Percentiles rank a stretch among this genome's conserved stretches.
These are phyloP conservation scores for Pseudopithomyces maydicus DNA, from an alignment of 2,329 filamentous ascomycete species.

Conservation along the genomic window DNA sequence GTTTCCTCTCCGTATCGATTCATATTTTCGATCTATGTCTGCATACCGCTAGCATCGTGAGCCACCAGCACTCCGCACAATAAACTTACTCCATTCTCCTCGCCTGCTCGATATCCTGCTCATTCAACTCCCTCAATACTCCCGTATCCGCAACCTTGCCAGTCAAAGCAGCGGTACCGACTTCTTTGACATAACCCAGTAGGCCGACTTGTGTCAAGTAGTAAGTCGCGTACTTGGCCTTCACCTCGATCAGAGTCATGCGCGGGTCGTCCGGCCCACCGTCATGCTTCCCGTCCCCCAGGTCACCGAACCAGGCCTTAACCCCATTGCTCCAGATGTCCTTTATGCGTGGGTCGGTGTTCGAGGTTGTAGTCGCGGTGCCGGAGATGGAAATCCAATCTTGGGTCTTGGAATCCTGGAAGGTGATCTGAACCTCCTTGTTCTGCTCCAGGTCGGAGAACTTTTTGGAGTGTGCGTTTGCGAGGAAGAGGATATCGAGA, in stretches of 20 bases:
- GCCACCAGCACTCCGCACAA: background rate
- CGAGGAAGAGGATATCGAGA: conserved; percentile 58
- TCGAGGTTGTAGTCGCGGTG: conserved; percentile 46
- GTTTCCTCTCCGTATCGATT: background rate
- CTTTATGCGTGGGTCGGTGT: conserved; percentile 55
- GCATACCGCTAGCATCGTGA: background rate
- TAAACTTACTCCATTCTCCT: conserved; percentile 25
- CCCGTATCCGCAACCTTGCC: conserved; percentile 49
- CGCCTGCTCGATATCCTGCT: conserved; percentile 53
- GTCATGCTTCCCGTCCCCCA: conserved; percentile 55
- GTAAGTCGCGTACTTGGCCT: conserved; percentile 47
- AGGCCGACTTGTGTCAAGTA: conserved; percentile 43
- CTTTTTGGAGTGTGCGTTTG: conserved; percentile 54
- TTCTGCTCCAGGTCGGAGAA: conserved; percentile 53
- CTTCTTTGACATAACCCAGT: conserved; percentile 48
- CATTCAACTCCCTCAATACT: conserved; percentile 53
- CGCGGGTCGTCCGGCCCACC: conserved; percentile 54
- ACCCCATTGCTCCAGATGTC: conserved; percentile 49
- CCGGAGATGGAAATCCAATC: conserved; percentile 56
- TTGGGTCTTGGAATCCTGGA: conserved; percentile 54
- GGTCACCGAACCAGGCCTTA: conserved; percentile 56
- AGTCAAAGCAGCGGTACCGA: conserved; percentile 43
- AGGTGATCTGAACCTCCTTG: conserved; percentile 50
- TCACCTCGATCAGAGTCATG: conserved; percentile 50
- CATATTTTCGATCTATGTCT: background rate